Conservation (phyloP, 805 yeast genomes). For the Zygoascus bituminiphila region DNA sequence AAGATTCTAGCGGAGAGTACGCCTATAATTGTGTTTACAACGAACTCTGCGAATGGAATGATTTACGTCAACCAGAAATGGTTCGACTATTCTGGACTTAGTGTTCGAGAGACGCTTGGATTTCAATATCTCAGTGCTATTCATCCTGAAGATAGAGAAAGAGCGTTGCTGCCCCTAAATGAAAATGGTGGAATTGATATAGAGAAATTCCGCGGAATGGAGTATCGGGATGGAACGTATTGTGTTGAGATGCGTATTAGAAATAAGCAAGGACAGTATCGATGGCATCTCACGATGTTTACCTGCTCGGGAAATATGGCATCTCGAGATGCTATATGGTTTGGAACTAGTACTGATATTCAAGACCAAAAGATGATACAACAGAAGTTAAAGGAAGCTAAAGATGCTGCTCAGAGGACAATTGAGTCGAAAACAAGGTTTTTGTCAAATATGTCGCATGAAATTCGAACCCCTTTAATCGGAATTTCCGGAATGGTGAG, state of each 20-base stretch:
- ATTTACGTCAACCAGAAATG: conserved; percentile 27
- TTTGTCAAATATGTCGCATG: conserved; percentile 31
- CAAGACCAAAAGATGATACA: conserved; percentile 28
- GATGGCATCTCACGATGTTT: conserved; percentile 27
- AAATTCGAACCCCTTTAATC: conserved; percentile 30
- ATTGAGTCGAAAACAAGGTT: conserved; percentile 32
- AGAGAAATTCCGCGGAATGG: conserved; percentile 7
- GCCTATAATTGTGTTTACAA: conserved; percentile 28
- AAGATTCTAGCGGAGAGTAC: conserved; percentile 26
- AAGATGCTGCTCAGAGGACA: conserved; percentile 29
- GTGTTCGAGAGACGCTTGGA: conserved; percentile 20
- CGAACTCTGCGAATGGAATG: conserved; percentile 22
- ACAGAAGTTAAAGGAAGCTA: conserved; percentile 28
- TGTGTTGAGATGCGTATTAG: conserved; percentile 23
- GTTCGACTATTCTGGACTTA: conserved; percentile 25
- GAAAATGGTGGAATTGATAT: conserved; percentile 5
- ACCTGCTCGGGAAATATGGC: conserved; percentile 18
- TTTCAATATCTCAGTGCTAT: conserved; percentile 24
- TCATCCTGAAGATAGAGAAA: conserved; percentile 27
- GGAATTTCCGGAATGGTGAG: conserved; percentile 32
- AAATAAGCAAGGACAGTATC: conserved; percentile 21
- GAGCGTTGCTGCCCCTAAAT: conserved; percentile 17
- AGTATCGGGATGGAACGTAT: conserved; percentile 12
- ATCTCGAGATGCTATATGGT: conserved; percentile 20
- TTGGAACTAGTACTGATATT: conserved; percentile 30